Conservation (phyloP, 2,329 filamentous ascomycete genomes). For the Scytalidium sp. region DNA sequence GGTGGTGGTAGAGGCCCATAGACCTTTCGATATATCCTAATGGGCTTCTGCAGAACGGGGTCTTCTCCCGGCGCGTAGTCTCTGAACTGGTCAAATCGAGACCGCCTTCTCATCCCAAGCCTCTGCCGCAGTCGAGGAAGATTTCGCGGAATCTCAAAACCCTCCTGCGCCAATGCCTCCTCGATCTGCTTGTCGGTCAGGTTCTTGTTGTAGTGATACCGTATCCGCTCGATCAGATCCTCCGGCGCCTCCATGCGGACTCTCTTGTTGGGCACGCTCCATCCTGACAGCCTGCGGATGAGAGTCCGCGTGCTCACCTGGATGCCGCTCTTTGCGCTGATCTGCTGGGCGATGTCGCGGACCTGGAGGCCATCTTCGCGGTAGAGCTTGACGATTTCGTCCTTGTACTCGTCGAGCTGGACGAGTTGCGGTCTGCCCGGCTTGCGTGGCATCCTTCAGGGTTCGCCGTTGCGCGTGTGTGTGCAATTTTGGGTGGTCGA, state of each 20-base stretch:
- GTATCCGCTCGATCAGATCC: conserved; percentile 20
- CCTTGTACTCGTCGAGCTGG: conserved; percentile 23
- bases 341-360: conserved; percentile 22
- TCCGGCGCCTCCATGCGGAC: conserved; percentile 16
- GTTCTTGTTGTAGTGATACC: conserved; percentile 26
- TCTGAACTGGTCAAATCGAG: conserved; percentile 25
- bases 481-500: neutral
- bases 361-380: conserved; percentile 18
- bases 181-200: conserved; percentile 26
- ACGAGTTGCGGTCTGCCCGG: conserved; percentile 22
- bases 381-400: conserved; percentile 24
- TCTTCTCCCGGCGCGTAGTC: conserved; percentile 8
- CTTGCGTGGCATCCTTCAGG: conserved; percentile 4
- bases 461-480: too few relatives aligned
- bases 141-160: conserved; percentile 22
- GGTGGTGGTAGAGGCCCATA: neutral
- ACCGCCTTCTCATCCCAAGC: conserved; percentile 24
- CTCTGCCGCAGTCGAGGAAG: conserved; percentile 24
- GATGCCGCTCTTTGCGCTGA: conserved; percentile 23
- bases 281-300: conserved; percentile 22
- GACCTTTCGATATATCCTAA: neutral
- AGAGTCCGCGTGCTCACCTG: conserved; percentile 26
- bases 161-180: conserved; percentile 19
- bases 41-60: neutral
- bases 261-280: conserved; percentile 25